Evolutionary conservation across 192 early-diverging fungal species (phyloP).

Genomic region (Dissophora globulifera): DNA sequence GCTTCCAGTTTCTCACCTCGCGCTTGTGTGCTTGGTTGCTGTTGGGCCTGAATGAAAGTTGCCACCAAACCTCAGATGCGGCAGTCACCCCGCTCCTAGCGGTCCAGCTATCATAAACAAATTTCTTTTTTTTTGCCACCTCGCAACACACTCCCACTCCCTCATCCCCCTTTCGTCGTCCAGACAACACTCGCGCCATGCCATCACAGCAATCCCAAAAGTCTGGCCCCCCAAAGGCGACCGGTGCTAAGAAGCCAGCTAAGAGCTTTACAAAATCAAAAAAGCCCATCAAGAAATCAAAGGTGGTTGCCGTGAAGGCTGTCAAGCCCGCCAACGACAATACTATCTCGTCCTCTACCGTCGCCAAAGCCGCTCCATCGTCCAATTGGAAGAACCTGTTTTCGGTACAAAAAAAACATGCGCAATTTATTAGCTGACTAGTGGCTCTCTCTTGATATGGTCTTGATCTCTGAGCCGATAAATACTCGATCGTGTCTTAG

Average conservation of each 20-base stretch:
- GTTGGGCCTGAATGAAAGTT: not conserved
- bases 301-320: slow-evolving; percentile 5
- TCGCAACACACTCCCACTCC: too few relatives aligned
- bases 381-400: slow-evolving; percentile 64
- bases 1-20: too few relatives aligned
- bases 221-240: not conserved
- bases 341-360: slow-evolving; percentile 23
- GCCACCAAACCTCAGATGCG: not conserved
- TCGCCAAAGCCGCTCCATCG: slow-evolving; percentile 51
- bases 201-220: slow-evolving; percentile 15
- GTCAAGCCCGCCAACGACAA: slow-evolving; percentile 16
- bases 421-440: slow-evolving; percentile 5
- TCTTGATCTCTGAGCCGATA: not conserved
- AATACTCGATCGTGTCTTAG: too few relatives aligned
- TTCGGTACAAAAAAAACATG: slow-evolving; percentile 45
- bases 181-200: not conserved
- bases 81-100: too few relatives aligned
- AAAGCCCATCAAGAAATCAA: slow-evolving; percentile 13
- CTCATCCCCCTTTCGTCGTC: not conserved
- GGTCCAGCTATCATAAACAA: slow-evolving; percentile 1
- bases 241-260: not conserved
- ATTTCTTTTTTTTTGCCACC: not conserved
- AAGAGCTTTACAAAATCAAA: not conserved
- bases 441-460: too few relatives aligned
- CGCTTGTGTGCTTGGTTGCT: not conserved